Conservation (phyloP, 2,329 filamentous ascomycete genomes). For the Coniochaeta prunicola region DNA sequence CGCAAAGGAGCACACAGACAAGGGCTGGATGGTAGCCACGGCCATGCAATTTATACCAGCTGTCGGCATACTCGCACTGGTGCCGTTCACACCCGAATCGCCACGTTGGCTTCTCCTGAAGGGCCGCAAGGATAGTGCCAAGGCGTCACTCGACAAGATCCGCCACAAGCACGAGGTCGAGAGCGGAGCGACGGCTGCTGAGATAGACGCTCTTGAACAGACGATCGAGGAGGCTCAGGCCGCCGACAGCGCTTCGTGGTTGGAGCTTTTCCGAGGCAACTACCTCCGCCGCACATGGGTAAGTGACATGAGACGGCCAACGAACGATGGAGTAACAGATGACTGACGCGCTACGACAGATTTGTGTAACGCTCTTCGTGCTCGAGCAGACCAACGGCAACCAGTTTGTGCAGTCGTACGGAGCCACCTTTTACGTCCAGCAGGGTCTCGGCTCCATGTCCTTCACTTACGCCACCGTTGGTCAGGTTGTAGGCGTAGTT, state of each 20-base stretch:
- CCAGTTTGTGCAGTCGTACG: slow-evolving; percentile 11
- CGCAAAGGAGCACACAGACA: slow-evolving; percentile 14
- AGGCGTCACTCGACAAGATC: slow-evolving; percentile 5
- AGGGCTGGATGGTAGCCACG: slow-evolving; percentile 26
- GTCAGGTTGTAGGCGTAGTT: slow-evolving; percentile 6
- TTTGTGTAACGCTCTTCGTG: slow-evolving; percentile 8
- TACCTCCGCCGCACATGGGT: slow-evolving; percentile 9
- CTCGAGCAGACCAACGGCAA: slow-evolving; percentile 11
- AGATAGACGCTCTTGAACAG: slow-evolving; percentile 7
- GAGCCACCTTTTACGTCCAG: slow-evolving; percentile 10
- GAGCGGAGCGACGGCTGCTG: slow-evolving; percentile 11
- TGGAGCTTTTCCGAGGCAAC: slow-evolving; percentile 9
- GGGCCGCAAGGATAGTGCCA: slow-evolving; percentile 5
- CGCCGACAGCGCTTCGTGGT: slow-evolving; percentile 4
- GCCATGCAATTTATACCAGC: slow-evolving; percentile 27
- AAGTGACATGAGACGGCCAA: background rate
- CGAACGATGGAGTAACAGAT: background rate
- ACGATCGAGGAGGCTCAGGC: slow-evolving; percentile 3
- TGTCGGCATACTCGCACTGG: slow-evolving; percentile 17
- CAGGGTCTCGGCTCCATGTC: slow-evolving; percentile 8
- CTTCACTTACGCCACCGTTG: slow-evolving; percentile 11
- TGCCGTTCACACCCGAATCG: slow-evolving; percentile 11
- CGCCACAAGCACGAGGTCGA: slow-evolving; percentile 25
- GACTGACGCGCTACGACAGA: slow-evolving; percentile 2
- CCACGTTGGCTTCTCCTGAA: slow-evolving; percentile 14